phyloP scores from a whole-genome alignment of 768 basidiomycete genomes.

The Xerocomellus amylosporus region DNA sequence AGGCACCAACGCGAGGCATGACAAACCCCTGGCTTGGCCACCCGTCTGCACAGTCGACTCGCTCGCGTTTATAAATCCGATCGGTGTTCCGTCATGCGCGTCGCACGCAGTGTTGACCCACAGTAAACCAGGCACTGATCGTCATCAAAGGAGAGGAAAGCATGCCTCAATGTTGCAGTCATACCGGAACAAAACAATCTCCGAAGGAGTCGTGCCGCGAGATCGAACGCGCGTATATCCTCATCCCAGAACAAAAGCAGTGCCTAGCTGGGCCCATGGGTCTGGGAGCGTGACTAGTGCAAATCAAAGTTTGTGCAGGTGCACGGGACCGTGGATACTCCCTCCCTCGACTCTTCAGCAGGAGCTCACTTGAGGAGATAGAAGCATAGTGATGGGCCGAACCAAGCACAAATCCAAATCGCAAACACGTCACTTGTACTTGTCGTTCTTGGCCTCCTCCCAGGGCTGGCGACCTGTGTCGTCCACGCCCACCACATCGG shows the following conservation, averaged over 20 bases:
- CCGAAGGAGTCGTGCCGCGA: background rate
- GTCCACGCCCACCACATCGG: background rate
- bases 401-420: background rate
- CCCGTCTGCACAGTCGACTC: background rate
- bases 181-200: background rate
- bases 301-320: background rate
- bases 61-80: background rate
- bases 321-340: background rate
- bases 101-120: background rate
- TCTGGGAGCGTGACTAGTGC: background rate
- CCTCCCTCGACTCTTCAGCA: background rate
- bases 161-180: no score
- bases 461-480: background rate
- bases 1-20: background rate
- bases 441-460: background rate
- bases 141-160: background rate
- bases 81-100: background rate
- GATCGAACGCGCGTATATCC: background rate
- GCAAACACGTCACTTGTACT: background rate
- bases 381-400: background rate
- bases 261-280: background rate
- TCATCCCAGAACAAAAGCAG: background rate
- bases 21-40: background rate
- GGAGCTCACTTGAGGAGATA: background rate
- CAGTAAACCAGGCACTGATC: conserved; percentile 7